Percentiles rank a stretch among this genome's conserved stretches.
Evolutionary conservation across 2,329 filamentous ascomycete species (phyloP).

Genomic region (Xylariomycetidae sp.): DNA sequence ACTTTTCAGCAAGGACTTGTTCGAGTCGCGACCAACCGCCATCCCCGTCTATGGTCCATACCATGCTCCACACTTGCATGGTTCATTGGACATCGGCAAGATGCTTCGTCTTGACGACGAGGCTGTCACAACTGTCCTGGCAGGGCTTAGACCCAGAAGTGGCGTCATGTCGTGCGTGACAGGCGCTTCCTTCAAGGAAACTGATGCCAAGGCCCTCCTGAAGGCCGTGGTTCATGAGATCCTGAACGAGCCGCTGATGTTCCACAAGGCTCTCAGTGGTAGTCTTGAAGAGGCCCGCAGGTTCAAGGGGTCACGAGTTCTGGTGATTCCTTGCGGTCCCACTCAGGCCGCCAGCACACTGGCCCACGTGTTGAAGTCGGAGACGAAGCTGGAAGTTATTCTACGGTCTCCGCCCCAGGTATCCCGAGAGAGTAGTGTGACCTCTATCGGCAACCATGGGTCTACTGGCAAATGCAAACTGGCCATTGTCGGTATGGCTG

Average conservation of each 20-base stretch:
- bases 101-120: constrained; percentile 41
- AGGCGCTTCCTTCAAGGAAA: constrained; percentile 37
- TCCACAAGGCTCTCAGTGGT: constrained; percentile 43
- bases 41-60: constrained; percentile 54
- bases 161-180: constrained; percentile 48
- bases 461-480: constrained; percentile 58
- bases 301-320: constrained; percentile 34
- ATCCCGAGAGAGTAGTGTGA: constrained; percentile 27
- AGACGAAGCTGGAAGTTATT: constrained; percentile 39
- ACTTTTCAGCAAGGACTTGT: constrained; percentile 35
- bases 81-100: constrained; percentile 35
- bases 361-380: constrained; percentile 35
- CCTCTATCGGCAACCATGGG: constrained; percentile 43
- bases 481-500: constrained; percentile 80
- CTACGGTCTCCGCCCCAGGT: constrained; percentile 34
- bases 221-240: constrained; percentile 42
- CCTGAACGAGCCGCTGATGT: constrained; percentile 43
- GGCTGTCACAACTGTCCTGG: constrained; percentile 33
- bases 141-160: constrained; percentile 38
- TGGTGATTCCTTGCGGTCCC: constrained; percentile 47
- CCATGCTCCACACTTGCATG: constrained; percentile 51
- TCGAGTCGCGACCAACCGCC: constrained; percentile 38
- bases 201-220: constrained; percentile 37
- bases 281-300: constrained; percentile 38
- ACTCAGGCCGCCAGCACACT: constrained; percentile 45